Conservation (phyloP, 2,329 filamentous ascomycete species). For the Pyricularia sp. region DNA sequence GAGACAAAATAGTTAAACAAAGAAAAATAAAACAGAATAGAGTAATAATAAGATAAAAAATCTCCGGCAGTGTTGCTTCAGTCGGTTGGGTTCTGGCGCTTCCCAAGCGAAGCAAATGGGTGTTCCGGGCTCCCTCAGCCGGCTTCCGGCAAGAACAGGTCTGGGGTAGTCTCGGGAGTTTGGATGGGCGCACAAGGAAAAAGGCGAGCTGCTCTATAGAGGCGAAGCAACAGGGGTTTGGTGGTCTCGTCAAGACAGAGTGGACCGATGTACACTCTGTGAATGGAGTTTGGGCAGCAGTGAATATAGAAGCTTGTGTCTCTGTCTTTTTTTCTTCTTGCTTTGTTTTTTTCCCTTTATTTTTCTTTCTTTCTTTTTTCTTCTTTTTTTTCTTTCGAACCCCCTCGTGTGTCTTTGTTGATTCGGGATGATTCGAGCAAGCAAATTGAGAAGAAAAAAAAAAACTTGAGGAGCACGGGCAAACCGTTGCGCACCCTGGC, state of each 20-base stretch:
- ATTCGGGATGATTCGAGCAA: background rate
- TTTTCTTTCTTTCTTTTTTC: background rate
- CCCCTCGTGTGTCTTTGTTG: background rate
- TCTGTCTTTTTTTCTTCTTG: background rate
- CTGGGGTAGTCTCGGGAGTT: constrained; percentile 3
- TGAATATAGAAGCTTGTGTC: background rate
- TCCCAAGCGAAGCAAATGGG: constrained; percentile 2
- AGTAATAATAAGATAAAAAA: background rate
- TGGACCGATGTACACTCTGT: background rate
- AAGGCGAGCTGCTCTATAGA: constrained; percentile 10
- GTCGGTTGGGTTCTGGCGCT: background rate
- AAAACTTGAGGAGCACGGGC: background rate
- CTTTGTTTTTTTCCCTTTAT: background rate
- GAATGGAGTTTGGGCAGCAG: background rate
- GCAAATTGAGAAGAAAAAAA: background rate
- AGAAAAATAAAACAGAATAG: background rate
- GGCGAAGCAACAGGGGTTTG: constrained; percentile 2
- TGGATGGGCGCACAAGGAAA: constrained; percentile 3
- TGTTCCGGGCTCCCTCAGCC: background rate
- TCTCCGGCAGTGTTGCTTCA: background rate
- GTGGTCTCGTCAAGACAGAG: background rate
- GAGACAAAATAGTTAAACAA: background rate
- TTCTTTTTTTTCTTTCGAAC: background rate
- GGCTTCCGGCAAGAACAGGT: constrained; percentile 1
- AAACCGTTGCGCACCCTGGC: background rate